Evolutionary conservation across 306 rosid genomes (phyloP).

Genomic region (Quercus dentata): DNA sequence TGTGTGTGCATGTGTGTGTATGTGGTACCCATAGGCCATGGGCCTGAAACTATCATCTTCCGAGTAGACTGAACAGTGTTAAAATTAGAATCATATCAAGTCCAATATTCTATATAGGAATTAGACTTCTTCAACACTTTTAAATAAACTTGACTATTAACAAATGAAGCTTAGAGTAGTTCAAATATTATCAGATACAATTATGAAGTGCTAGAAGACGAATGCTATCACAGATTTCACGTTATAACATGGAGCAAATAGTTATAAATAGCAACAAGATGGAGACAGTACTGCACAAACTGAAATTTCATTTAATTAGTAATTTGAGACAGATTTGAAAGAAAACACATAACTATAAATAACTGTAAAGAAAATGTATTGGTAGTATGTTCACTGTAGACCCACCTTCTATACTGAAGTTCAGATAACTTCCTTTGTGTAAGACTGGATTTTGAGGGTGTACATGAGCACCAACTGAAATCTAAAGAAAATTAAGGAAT

Average conservation of each 20-base stretch:
- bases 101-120: background rate
- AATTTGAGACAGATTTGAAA: background rate
- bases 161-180: background rate
- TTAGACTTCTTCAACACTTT: background rate
- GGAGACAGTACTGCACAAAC: background rate
- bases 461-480: constrained; percentile 80
- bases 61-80: background rate
- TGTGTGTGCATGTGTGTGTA: background rate
- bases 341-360: background rate
- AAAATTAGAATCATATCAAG: background rate
- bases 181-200: background rate
- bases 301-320: background rate
- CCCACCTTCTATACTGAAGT: constrained; percentile 77
- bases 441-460: constrained; percentile 82
- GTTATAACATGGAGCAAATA: background rate
- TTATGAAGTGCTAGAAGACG: background rate
- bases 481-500: constrained; percentile 43
- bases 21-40: background rate
- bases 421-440: constrained; percentile 62
- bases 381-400: constrained; percentile 7
- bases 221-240: background rate
- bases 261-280: background rate
- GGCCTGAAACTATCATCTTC: background rate
- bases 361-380: background rate
- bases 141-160: background rate